These are phyloP conservation scores for Solanum etuberosum DNA, from an alignment of 257 asterid species.

Conservation along the genomic window DNA sequence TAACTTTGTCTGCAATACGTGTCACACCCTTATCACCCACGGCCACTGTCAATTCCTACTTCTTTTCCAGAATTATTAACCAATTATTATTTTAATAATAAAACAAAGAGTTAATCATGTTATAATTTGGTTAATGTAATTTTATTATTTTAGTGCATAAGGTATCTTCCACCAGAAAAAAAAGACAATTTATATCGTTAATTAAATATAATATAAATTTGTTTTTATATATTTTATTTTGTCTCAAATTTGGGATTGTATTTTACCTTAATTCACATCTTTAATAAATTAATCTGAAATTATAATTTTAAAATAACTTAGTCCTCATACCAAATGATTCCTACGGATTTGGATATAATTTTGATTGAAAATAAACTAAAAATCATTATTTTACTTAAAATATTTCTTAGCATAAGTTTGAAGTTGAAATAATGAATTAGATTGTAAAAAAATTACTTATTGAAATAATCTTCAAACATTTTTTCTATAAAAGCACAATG, in stretches of 20 bases:
- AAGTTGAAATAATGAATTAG: not conserved
- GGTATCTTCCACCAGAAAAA: not conserved
- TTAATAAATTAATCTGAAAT: not conserved
- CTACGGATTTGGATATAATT: not conserved
- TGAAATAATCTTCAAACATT: not conserved
- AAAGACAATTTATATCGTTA: not conserved
- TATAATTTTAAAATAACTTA: not conserved
- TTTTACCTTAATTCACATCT: not conserved
- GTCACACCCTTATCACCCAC: not conserved
- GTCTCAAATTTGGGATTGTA: not conserved
- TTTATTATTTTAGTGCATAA: not conserved
- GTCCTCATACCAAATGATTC: not conserved
- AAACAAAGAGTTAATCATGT: no score
- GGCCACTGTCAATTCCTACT: not conserved
- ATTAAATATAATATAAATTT: not conserved
- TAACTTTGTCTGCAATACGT: not conserved
- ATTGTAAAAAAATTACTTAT: not conserved
- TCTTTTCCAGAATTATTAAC: not conserved
- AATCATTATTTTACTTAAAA: not conserved
- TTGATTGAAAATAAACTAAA: not conserved
- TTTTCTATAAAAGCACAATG: not conserved
- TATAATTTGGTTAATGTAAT: not conserved
- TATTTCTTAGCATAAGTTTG: not conserved
- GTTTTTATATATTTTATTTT: not conserved
- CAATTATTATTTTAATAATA: not conserved